Evolutionary conservation across 2,329 filamentous ascomycete species (phyloP).

Genomic region (Helminthosporium solani): DNA sequence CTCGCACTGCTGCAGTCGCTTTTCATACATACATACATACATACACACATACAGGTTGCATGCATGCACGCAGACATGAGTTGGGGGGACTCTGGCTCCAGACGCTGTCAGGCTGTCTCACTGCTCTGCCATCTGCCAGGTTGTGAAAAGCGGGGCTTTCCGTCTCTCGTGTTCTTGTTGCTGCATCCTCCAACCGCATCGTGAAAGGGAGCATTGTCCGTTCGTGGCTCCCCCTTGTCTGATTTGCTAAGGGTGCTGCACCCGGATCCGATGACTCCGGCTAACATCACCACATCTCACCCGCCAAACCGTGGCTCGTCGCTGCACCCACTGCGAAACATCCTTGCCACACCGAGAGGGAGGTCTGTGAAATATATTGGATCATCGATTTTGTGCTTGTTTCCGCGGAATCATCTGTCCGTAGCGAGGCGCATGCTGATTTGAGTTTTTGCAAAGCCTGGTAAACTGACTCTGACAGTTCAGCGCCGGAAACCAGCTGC

Average conservation of each 20-base stretch:
- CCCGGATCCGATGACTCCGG: constrained; percentile 7
- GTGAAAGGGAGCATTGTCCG: background rate
- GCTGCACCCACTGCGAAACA: too few species aligned
- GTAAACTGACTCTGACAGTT: background rate
- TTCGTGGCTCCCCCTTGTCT: constrained; percentile 2
- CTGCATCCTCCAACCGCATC: constrained; percentile 11
- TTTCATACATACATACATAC: too few species aligned
- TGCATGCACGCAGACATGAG: too few species aligned
- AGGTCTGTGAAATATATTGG: too few species aligned
- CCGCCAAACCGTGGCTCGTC: background rate
- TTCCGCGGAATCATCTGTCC: too few species aligned
- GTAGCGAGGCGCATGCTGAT: background rate
- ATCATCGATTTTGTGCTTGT: too few species aligned
- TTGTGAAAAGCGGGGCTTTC: constrained; percentile 10
- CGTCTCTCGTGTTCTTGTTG: constrained; percentile 1
- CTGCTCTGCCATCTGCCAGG: background rate
- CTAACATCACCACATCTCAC: background rate
- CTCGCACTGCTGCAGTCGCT: too few species aligned
- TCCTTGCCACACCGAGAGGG: too few species aligned
- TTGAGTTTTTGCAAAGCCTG: background rate
- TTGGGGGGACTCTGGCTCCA: too few species aligned
- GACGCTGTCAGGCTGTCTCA: background rate
- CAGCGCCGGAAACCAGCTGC: background rate
- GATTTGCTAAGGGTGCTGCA: constrained; percentile 4
- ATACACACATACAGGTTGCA: too few species aligned